Percentiles rank a stretch among this genome's conserved stretches.
phyloP scores from a whole-genome alignment of 2,329 filamentous ascomycete genomes.

The Trichoderma asperellum region DNA sequence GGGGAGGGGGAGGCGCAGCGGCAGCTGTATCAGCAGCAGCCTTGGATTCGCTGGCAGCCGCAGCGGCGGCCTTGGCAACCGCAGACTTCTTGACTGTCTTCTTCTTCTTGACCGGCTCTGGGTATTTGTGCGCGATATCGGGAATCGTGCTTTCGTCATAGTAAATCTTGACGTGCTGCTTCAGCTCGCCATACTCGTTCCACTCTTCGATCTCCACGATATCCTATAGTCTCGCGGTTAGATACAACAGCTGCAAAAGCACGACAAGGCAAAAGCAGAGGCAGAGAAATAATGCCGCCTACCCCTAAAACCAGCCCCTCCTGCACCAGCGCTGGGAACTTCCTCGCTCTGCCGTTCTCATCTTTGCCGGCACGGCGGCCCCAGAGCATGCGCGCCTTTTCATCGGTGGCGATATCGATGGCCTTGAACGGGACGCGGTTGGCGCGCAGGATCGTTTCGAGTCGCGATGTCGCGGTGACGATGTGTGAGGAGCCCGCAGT shows the following conservation, averaged over 20 bases:
- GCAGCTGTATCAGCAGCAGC: slow-evolving; percentile 29
- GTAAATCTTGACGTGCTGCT: slow-evolving; percentile 76
- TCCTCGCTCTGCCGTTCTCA: slow-evolving; percentile 63
- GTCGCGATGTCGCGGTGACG: slow-evolving; percentile 89
- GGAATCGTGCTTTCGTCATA: slow-evolving; percentile 65
- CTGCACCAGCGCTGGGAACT: slow-evolving; percentile 87
- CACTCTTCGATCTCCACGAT: slow-evolving; percentile 94
- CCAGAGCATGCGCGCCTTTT: slow-evolving; percentile 87
- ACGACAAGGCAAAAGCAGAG: not conserved
- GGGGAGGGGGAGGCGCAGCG: slow-evolving; percentile 34
- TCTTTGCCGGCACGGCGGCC: slow-evolving; percentile 78
- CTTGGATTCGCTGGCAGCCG: slow-evolving; percentile 35
- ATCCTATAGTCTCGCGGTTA: slow-evolving; percentile 61
- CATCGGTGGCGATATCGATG: slow-evolving; percentile 87
- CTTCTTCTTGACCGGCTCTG: slow-evolving; percentile 43
- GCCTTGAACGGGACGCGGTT: slow-evolving; percentile 94
- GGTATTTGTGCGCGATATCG: slow-evolving; percentile 56
- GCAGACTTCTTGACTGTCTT: slow-evolving; percentile 36
- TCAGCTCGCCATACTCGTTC: slow-evolving; percentile 98
- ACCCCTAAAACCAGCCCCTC: slow-evolving; percentile 84
- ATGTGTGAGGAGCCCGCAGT: slow-evolving; percentile 96
- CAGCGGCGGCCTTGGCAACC: slow-evolving; percentile 33
- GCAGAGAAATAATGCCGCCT: slow-evolving; percentile 34
- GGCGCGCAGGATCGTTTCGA: slow-evolving; percentile 94
- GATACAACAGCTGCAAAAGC: not conserved